Conservation (phyloP, 441 rosid genomes). For the Eruca vesicaria region DNA sequence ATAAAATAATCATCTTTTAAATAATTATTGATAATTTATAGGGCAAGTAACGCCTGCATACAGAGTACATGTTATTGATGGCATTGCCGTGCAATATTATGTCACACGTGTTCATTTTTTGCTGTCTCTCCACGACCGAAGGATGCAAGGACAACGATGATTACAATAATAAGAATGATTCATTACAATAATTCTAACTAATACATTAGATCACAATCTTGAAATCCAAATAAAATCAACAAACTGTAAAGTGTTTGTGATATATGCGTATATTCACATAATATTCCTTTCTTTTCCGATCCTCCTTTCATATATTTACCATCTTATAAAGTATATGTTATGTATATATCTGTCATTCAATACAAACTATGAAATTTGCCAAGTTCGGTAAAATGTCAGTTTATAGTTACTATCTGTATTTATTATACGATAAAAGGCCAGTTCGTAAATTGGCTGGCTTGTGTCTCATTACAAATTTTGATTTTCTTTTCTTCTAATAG, state of each 20-base stretch:
- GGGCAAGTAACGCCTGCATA: neutral
- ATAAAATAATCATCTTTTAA: neutral
- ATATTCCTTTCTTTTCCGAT: neutral
- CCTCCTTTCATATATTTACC: neutral
- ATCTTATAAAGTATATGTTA: neutral
- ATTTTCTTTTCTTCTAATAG: neutral
- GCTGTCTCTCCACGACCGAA: conserved; percentile 25
- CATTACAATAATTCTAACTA: neutral
- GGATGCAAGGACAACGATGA: neutral
- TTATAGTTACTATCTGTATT: no score
- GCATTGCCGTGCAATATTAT: conserved; percentile 6
- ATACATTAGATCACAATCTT: neutral
- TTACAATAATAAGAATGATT: neutral
- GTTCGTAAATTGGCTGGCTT: no score
- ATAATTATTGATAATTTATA: neutral
- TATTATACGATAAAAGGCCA: no score
- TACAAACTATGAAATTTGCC: neutral
- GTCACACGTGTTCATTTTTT: conserved; percentile 28
- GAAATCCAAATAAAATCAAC: neutral
- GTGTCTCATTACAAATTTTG: no score
- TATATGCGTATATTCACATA: neutral
- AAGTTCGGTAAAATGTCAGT: neutral
- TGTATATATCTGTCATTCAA: neutral
- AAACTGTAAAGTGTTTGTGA: neutral
- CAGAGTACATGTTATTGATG: conserved; percentile 18